Evolutionary conservation across 23 red algal genomes (phyloP).

Genomic region (Gracilaria gracilis): DNA sequence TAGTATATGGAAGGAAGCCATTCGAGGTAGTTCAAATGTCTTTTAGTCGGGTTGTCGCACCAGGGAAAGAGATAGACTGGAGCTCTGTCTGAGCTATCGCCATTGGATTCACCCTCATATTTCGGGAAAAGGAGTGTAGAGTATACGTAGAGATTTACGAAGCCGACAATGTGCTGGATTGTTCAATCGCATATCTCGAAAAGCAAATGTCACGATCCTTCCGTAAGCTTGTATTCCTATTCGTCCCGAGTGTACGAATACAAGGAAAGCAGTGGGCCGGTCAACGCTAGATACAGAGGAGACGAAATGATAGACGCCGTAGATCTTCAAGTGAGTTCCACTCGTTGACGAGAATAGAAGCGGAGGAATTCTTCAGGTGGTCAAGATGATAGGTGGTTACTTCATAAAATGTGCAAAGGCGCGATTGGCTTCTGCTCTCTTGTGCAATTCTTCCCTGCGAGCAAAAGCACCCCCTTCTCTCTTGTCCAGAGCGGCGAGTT

Average conservation of each 20-base stretch:
- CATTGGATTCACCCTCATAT: too few relatives aligned
- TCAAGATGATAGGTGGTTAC: not conserved
- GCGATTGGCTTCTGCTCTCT: constrained; percentile 83
- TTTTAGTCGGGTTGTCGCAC: not conserved
- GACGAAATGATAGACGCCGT: not conserved
- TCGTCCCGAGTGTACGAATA: not conserved
- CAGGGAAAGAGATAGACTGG: not conserved
- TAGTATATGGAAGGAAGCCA: too few relatives aligned
- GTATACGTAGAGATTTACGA: not conserved
- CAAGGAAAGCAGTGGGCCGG: too few relatives aligned
- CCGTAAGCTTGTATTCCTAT: too few relatives aligned
- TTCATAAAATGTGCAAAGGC: constrained; percentile 74
- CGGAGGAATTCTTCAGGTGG: not conserved
- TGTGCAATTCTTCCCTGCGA: constrained; percentile 83
- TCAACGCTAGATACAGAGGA: not conserved
- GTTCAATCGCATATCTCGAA: not conserved
- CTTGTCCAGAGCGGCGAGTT: constrained; percentile 74
- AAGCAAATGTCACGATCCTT: not conserved
- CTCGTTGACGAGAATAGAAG: not conserved
- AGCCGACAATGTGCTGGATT: not conserved
- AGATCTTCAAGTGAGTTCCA: not conserved
- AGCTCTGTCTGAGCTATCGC: too few relatives aligned
- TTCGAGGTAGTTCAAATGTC: too few relatives aligned
- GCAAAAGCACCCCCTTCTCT: constrained; percentile 58
- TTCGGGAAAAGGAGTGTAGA: too few relatives aligned